Evolutionary conservation across 164 flowering plant species (phyloP), one percentile per base, ranked within the genome.

Genomic region (Vitis vinifera): DNA sequence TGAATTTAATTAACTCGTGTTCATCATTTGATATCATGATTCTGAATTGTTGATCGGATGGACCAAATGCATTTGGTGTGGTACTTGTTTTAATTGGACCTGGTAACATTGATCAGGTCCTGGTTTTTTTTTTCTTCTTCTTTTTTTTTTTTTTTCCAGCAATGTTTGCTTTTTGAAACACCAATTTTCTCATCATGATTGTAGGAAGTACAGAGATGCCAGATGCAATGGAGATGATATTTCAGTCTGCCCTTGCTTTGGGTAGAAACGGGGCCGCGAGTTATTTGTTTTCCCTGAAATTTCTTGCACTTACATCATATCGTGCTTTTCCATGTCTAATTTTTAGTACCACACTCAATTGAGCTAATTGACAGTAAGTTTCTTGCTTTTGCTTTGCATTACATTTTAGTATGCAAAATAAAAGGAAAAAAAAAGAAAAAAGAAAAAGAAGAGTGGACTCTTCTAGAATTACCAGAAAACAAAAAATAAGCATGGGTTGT

Each of bases 201-300:
- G 63, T 84, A 95, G 98, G 94, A 72, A 81, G 76, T 70, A 70
- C 70, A 17, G 93, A 89, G 75, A 89, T 95, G 94, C 99, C 97
- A 15, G 98, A 95, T 77, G 94, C 99, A 61, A 85, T 93, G 93
- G 99, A 95, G 80, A 78, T 79, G 23, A 91, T 93, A 80, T 95
- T 84, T 78, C 97, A 91, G 71, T 86, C 91, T 72, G 97, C 99
- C 60, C 90, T 95, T 66, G 80, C 86, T 60, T 69, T 89, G 8
- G 99, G 98, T 50, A 86, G 89, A 82, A 66, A 66, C 79, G 98
- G 94, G 44, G 99, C 92, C 19, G 97, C 93, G 68, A 89, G 99
- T 88, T 65, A 67, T 49, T 63, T 63, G 30, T 60, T 37, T 44
- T 37, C 48, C 57, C 10, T 64, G 44, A 37, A 6, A 29, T 59